phyloP scores from a whole-genome alignment of 192 early-diverging fungal species.

The Backusella parvicylindrica region DNA sequence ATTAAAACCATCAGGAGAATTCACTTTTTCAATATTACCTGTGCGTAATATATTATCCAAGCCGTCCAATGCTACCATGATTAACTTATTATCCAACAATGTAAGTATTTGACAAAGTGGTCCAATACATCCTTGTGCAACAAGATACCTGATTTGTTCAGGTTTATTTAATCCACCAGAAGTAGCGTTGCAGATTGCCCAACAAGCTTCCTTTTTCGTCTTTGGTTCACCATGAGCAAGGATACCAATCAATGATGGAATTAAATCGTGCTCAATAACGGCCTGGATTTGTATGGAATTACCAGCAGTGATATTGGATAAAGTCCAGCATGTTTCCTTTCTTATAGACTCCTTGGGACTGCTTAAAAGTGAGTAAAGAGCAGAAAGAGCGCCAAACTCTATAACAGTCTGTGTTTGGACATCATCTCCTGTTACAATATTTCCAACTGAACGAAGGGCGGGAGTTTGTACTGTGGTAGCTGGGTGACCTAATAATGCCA shows the following conservation, averaged over 20 bases:
- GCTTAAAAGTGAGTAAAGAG: constrained; percentile 44
- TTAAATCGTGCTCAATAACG: constrained; percentile 33
- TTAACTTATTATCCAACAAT: constrained; percentile 32
- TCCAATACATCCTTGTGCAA: constrained; percentile 27
- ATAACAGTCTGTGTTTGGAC: constrained; percentile 68
- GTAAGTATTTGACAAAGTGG: constrained; percentile 38
- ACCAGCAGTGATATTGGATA: constrained; percentile 46
- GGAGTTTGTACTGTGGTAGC: constrained; percentile 58
- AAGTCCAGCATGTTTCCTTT: constrained; percentile 44
- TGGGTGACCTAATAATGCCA: constrained; percentile 55
- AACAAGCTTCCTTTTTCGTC: constrained; percentile 39
- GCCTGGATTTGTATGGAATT: constrained; percentile 32
- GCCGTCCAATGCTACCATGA: constrained; percentile 29
- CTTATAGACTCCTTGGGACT: constrained; percentile 17
- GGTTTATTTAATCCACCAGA: constrained; percentile 10
- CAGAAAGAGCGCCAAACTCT: constrained; percentile 48
- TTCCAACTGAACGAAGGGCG: constrained; percentile 63
- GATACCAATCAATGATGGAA: constrained; percentile 31
- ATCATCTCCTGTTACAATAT: constrained; percentile 77
- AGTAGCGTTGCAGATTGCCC: constrained; percentile 40
- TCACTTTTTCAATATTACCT: constrained; percentile 26
- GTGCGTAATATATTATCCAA: constrained; percentile 32
- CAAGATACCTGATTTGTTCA: constrained; percentile 30
- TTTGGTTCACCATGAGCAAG: constrained; percentile 27
- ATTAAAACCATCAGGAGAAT: constrained; percentile 18